phyloP scores from a whole-genome alignment of 73 alveolate species.

The Paramecium octaurelia region DNA sequence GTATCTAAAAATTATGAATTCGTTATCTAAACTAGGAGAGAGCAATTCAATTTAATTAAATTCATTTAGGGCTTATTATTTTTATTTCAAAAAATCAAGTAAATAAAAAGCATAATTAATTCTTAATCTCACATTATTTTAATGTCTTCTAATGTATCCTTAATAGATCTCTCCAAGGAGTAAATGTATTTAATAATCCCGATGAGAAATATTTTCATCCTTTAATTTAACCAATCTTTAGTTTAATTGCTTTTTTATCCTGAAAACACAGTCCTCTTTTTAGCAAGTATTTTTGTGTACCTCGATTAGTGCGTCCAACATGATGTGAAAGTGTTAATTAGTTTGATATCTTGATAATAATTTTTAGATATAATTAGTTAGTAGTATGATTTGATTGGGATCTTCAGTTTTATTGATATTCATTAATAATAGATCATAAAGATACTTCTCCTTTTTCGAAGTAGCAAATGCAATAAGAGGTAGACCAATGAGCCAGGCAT shows the following conservation, averaged over 20 bases:
- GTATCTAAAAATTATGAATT: neutral
- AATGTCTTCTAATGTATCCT: neutral
- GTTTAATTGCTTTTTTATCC: slow-evolving; percentile 13
- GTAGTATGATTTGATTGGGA: neutral
- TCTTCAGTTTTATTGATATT: neutral
- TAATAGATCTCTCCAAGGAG: slow-evolving; percentile 35
- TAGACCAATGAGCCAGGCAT: neutral
- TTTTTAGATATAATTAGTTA: neutral
- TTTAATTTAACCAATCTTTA: slow-evolving; percentile 3
- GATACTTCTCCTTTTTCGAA: neutral
- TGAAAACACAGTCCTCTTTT: slow-evolving; percentile 41
- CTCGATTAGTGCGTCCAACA: neutral
- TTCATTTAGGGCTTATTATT: neutral
- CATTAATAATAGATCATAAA: neutral
- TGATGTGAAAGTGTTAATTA: neutral
- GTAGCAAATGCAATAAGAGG: neutral
- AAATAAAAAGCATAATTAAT: neutral
- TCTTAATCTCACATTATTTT: neutral
- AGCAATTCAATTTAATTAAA: neutral
- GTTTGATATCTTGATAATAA: neutral
- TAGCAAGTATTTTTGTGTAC: neutral
- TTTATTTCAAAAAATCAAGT: neutral
- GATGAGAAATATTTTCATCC: neutral
- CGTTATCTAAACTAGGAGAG: neutral
- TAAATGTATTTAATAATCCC: neutral